Evolutionary conservation across 345 rosid genomes (phyloP), one percentile per base, ranked within the genome.

Genomic region (Populus nigra): DNA sequence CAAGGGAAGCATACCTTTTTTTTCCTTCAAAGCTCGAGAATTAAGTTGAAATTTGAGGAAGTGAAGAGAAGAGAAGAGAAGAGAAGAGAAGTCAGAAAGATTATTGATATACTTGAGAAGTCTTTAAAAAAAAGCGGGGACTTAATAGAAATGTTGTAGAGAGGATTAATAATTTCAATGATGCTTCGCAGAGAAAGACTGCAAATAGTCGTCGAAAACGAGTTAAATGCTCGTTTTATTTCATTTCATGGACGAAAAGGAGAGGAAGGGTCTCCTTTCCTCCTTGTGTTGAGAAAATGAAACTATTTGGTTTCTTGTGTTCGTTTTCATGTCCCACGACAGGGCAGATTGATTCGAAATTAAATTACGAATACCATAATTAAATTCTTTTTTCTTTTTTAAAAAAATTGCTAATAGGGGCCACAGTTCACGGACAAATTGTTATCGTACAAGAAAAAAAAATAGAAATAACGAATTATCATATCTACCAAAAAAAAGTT

Each of bases 171-270:
- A 22, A 57, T 35, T 65, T 53, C 31, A 22, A 72, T 43, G 77
- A 31, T 65, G 65, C 25, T 31, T 69, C 79, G 18, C 23, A 47
- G 69, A 75, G 11, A 50, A 20, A n/a, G 33, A 35, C 1, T 17
- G 22, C 10, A 36, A 5, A 8, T 9, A 77, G 84, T 73, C 77
- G 72, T 80, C 69, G 38, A 79, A 79, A 80, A 80, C 84, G 85
- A 78, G 87, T 76, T 35, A 47, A 71, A 75, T 27, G 41, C 39
- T 16, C 1, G 13, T 20, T 18, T 65, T 1, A 22, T 18, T 61
- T 45, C 39, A 25, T 39, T 5, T 5, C 69, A n/a, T 65, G 63
- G 80, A 79, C 73, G 69, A 33, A 23, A 53, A 77, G 5, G 10
- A 62, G 2, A 31, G 5, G 8, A 36, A 5, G 22, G 45, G 70